These are phyloP conservation scores for Phragmites australis DNA, from an alignment of 176 grass and related monocot genomes.

Conservation along the genomic window DNA sequence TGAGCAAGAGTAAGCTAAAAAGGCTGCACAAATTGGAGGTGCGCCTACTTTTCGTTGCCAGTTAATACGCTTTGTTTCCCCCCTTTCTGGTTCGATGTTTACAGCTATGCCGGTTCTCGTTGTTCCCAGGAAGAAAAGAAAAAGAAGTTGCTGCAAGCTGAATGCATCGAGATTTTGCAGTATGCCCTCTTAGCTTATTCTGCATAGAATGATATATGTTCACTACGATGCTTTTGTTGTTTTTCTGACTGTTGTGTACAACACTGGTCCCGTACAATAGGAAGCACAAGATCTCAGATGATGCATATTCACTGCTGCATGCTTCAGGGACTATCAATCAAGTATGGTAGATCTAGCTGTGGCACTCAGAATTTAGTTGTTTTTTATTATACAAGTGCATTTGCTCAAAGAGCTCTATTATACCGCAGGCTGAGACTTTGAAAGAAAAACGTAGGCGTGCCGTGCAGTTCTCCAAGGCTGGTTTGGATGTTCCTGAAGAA, in stretches of 20 bases:
- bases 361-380: no score
- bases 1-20: slow-evolving; percentile 83
- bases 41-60: slow-evolving; percentile 19
- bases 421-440: no score
- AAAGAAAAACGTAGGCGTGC: slow-evolving; percentile 80
- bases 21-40: slow-evolving; percentile 82
- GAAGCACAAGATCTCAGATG: slow-evolving; percentile 79
- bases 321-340: no score
- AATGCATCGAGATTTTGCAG: slow-evolving; percentile 73
- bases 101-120: background rate
- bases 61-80: background rate
- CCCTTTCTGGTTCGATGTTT: slow-evolving; percentile 16
- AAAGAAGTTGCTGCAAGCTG: slow-evolving; percentile 68
- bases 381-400: no score
- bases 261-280: slow-evolving; percentile 38
- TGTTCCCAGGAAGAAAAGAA: slow-evolving; percentile 73
- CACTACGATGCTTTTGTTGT: background rate
- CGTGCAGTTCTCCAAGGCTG: slow-evolving; percentile 75
- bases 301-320: slow-evolving; percentile 63
- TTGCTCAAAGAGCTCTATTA: no score
- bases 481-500: slow-evolving; percentile 75
- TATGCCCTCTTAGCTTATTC: slow-evolving; percentile 44
- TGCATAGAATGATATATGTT: slow-evolving; percentile 15
- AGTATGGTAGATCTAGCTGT: no score
- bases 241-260: slow-evolving; percentile 24